A percentile compares a stretch with the other conserved stretches of the same genome.
phyloP scores from a whole-genome alignment of 441 rosid species.

The Adansonia grandidieri region DNA sequence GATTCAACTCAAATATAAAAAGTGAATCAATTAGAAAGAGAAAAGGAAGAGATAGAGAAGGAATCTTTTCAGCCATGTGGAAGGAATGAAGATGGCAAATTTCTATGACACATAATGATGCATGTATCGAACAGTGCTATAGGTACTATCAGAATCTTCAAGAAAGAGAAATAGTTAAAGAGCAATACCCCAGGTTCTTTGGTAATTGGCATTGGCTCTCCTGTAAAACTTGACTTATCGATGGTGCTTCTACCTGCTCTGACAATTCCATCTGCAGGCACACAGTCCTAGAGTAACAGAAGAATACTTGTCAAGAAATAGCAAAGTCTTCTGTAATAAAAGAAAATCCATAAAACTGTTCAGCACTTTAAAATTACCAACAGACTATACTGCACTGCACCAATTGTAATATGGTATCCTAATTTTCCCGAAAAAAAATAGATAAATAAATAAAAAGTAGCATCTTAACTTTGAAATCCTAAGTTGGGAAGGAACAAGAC shows the following conservation, averaged over 20 bases:
- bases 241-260: conserved; percentile 92
- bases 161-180: conserved; percentile 22
- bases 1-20: background rate
- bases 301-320: conserved; percentile 24
- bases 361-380: background rate
- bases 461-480: background rate
- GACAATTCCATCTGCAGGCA: conserved; percentile 94
- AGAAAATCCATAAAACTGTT: conserved; percentile 12
- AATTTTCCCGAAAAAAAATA: background rate
- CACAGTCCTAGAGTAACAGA: conserved; percentile 64
- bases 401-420: background rate
- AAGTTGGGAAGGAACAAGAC: conserved; percentile 17
- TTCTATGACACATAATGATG: conserved; percentile 5
- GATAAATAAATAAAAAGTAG: background rate
- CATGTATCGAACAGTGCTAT: background rate
- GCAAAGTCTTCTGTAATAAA: conserved; percentile 15
- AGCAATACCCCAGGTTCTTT: conserved; percentile 82
- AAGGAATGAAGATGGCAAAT: background rate
- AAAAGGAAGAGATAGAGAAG: background rate
- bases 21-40: background rate
- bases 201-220: conserved; percentile 96
- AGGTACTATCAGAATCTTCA: background rate
- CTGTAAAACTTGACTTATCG: conserved; percentile 96
- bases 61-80: background rate
- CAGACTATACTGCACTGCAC: conserved; percentile 16